Conservation (phyloP, 768 basidiomycete species). For the Albatrellus ellisii region DNA sequence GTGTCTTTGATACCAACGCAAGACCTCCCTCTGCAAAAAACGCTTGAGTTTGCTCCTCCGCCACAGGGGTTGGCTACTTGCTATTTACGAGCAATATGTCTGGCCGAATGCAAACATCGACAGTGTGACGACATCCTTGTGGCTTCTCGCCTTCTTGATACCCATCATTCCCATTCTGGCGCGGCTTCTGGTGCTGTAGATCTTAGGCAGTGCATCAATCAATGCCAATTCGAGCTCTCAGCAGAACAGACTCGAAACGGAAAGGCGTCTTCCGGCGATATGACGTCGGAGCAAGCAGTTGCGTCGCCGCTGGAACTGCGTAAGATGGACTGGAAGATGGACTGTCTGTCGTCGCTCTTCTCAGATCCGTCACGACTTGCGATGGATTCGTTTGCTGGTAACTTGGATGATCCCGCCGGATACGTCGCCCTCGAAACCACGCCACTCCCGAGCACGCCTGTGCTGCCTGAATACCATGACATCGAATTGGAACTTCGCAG, state of each 20-base stretch:
- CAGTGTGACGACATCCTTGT: background rate
- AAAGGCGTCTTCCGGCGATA: too few relatives aligned
- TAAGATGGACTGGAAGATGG: too few relatives aligned
- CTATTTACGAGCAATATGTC: constrained; percentile 12
- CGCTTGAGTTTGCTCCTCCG: constrained; percentile 42
- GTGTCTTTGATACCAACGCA: constrained; percentile 51
- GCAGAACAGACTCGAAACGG: too few relatives aligned
- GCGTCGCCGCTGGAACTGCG: too few relatives aligned
- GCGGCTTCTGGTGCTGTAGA: constrained; percentile 2
- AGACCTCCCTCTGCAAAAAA: constrained; percentile 68
- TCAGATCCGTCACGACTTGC: too few relatives aligned
- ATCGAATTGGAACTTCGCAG: too few relatives aligned
- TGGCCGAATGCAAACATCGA: constrained; percentile 7
- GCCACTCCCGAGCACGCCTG: too few relatives aligned
- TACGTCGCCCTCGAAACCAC: too few relatives aligned
- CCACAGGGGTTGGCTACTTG: constrained; percentile 14
- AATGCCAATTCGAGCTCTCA: constrained; percentile 10
- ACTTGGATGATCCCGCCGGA: too few relatives aligned
- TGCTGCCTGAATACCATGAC: too few relatives aligned
- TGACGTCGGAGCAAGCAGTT: background rate
- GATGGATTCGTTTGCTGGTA: too few relatives aligned
- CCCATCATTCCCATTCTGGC: background rate
- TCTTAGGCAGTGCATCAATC: constrained; percentile 10
- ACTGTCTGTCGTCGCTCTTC: too few relatives aligned
- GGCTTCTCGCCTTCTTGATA: background rate